A percentile compares a stretch with the other conserved stretches of the same genome.
Evolutionary conservation across 2,329 filamentous ascomycete genomes (phyloP).

Genomic region (Salinomyces thailandicus): DNA sequence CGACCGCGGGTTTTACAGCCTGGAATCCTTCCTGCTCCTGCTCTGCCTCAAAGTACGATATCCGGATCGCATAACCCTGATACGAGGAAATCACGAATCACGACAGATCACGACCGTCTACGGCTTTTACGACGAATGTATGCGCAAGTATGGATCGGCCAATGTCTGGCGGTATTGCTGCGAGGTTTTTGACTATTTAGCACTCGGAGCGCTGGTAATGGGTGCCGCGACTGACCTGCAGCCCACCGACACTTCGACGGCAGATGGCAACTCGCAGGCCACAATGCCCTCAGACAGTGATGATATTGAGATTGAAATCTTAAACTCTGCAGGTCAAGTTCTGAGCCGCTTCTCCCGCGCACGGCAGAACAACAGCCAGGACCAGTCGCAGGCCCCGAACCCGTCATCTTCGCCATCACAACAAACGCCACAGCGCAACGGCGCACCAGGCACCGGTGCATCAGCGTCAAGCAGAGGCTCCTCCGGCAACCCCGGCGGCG

Average conservation of each 20-base stretch:
- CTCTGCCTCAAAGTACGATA: conserved; percentile 95
- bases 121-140: conserved; percentile 94
- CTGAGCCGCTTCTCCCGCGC: conserved; percentile 59
- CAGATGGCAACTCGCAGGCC: conserved; percentile 27
- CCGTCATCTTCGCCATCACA: conserved; percentile 31
- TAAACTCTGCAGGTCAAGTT: conserved; percentile 71
- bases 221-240: conserved; percentile 60
- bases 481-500: conserved; percentile 60
- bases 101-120: conserved; percentile 96
- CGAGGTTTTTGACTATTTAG: conserved; percentile 95
- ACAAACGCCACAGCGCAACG: conserved; percentile 33
- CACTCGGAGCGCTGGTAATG: conserved; percentile 79
- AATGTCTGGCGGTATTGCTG: conserved; percentile 96
- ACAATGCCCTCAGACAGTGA: conserved; percentile 45
- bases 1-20: conserved; percentile 93
- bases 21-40: conserved; percentile 91
- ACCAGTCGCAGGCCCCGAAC: conserved; percentile 18
- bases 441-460: conserved; percentile 69
- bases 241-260: conserved; percentile 48
- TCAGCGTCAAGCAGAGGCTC: conserved; percentile 54
- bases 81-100: conserved; percentile 70
- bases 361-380: conserved; percentile 17
- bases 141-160: conserved; percentile 89
- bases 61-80: conserved; percentile 91
- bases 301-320: conserved; percentile 85